These are phyloP conservation scores for Tetrastigma voinierianum DNA, from an alignment of 164 flowering plant genomes.

Conservation along the genomic window DNA sequence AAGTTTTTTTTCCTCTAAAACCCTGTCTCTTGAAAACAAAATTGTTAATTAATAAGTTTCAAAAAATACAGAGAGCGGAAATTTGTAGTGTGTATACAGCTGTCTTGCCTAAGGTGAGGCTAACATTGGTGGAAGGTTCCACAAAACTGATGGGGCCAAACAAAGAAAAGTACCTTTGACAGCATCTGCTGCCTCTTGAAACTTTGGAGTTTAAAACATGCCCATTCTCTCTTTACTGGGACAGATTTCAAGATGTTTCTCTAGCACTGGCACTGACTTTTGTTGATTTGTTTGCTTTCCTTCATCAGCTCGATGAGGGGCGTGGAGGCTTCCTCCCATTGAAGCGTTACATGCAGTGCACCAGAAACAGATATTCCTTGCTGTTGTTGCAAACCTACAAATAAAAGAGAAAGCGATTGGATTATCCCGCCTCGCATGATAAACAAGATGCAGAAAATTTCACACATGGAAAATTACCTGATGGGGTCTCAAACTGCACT, in stretches of 20 bases:
- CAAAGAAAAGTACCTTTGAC: constrained; percentile 55
- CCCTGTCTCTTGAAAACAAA: too few relatives aligned
- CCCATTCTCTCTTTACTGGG: constrained; percentile 82
- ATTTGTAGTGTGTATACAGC: too few relatives aligned
- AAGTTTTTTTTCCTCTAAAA: too few relatives aligned
- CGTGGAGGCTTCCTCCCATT: constrained; percentile 53
- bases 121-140: too few relatives aligned
- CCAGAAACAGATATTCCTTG: constrained; percentile 40
- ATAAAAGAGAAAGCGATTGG: constrained; percentile 3
- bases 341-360: constrained; percentile 33
- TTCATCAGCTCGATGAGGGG: constrained; percentile 33
- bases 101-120: too few relatives aligned
- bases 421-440: not conserved
- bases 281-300: constrained; percentile 42
- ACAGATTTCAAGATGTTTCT: constrained; percentile 80
- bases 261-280: constrained; percentile 77
- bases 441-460: not conserved
- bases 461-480: constrained; percentile 44
- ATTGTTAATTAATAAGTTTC: too few relatives aligned
- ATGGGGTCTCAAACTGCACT: constrained; percentile 49
- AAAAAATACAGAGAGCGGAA: too few relatives aligned
- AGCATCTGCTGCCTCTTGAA: constrained; percentile 78
- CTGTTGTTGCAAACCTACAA: constrained; percentile 57
- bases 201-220: constrained; percentile 63
- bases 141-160: not conserved